Evolutionary conservation across 495 filamentous ascomycete species (phyloP).

Genomic region (Corynascus novoguineensis): DNA sequence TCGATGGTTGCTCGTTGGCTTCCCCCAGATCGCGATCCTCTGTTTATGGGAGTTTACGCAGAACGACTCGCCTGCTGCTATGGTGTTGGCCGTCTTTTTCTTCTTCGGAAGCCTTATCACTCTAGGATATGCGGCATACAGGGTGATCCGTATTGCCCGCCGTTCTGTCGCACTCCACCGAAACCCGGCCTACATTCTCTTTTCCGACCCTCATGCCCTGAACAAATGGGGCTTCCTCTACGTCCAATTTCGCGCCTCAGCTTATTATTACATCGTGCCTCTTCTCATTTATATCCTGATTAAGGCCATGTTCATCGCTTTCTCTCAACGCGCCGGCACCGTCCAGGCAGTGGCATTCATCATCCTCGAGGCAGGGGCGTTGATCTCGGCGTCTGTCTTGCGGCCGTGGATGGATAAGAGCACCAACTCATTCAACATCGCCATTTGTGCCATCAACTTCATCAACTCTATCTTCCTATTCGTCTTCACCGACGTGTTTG

Average conservation of each 20-base stretch:
- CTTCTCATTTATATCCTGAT: conserved; percentile 70
- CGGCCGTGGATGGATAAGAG: conserved; percentile 99
- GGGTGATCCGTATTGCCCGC: conserved; percentile 83
- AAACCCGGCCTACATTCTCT: conserved; percentile 95
- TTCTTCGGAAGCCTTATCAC: conserved; percentile 73
- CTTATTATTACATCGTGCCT: conserved; percentile 94
- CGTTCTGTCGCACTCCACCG: conserved; percentile 87
- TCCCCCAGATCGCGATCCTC: conserved; percentile 84
- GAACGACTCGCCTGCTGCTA: conserved; percentile 78
- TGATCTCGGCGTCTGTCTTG: conserved; percentile 73
- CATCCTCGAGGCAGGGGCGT: conserved; percentile 73
- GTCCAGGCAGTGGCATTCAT: conserved; percentile 81
- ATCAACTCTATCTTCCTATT: conserved; percentile 82
- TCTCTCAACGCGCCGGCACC: conserved; percentile 66
- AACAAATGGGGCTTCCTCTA: conserved; percentile 99
- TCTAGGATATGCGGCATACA: conserved; percentile 80
- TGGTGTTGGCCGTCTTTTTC: conserved; percentile 86
- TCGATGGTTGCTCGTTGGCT: conserved; percentile 85
- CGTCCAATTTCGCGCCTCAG: conserved; percentile 92
- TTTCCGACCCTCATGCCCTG: conserved; percentile 83
- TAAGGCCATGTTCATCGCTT: conserved; percentile 88
- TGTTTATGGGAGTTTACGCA: conserved; percentile 93
- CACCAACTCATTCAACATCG: conserved; percentile 94
- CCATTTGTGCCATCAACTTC: conserved; percentile 86
- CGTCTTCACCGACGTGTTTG: conserved; percentile 77